Evolutionary conservation across 1,284 basidiomycete species (phyloP), one percentile per base, ranked within the genome.

Genomic region (Heterobasidion irregulare): DNA sequence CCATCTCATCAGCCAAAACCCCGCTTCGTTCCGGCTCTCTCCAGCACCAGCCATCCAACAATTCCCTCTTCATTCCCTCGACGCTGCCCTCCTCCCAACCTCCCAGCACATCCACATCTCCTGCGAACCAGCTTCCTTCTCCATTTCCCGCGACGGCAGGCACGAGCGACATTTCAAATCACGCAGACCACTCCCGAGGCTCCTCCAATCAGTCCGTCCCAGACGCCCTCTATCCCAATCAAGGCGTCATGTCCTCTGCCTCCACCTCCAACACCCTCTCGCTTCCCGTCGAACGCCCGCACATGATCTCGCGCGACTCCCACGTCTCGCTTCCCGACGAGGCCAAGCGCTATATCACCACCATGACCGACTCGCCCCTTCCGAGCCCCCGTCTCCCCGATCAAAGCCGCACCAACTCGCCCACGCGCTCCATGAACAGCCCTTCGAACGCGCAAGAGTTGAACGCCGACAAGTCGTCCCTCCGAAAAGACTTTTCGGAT

Each of bases 301-400:
- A 32, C 19, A 44, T 43, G 35, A 36, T 32, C 41, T 47, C 46
- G n/a, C 46, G 46, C 46, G 84, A 85, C 51, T 89, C 84, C 12
- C 76, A 78, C 36, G 79, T 85, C 52, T 82, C 82, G 38, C 72
- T 89, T 36, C 84, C 88, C 1, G 86, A 89, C 56, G 89, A 90
- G 66, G 83, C 85, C 15, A 80, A 74, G 59, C 79, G 77, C 47
- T 89, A 86, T 63, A 84, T 88, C 55, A 75, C 80, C 41, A 80
- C 76, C 59, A 82, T 87, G 77, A 68, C 68, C 26, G 84, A 88
- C 51, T 82, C 82, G 7, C 83, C 85, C 6, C 62, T 72, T 7
- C 68, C 77, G n/a, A 84, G 79, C 62, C 80, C 84, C 4, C 66
- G 69, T 52, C 64, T 70, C 12, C 52, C 61, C 45, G 52, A 50